Base-by-base conservation (phyloP, 2,329 filamentous ascomycete species). In the Stachybotrys chartarum region DNA sequence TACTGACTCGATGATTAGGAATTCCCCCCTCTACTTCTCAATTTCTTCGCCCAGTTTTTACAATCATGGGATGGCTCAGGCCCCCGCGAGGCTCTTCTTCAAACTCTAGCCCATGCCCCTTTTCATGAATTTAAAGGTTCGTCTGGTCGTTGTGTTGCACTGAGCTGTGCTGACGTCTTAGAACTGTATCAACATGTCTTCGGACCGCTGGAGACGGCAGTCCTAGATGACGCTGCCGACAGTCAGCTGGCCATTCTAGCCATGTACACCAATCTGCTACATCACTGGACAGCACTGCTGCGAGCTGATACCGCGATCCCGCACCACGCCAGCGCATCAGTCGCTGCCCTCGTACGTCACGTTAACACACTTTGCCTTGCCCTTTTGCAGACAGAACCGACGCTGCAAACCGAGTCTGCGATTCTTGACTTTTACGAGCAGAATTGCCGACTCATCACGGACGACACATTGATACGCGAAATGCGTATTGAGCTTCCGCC, bases 391-490 rank as follows among this genome's bases (percentile, higher is more conserved):
- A 76, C 76, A 53, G 71, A 72, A 2, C 67, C 73, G 8, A 66
- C 66, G 6, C 59, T 74, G 5, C 62, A 72, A 2, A 76, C 79
- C 2, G 71, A 79, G 44, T 82, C 84, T 7, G 73, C 78, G 18
- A 75, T 91, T 16, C 78, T 89, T 39, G 83, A 85, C 65, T 91
- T 93, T 70, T 90, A 88, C 68, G 82, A 87, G 59, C 74, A 80
- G 54, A 76, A 83, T 6, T 79, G 83, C 5, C 72, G 75, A 18
- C 70, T 88, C 24, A 78, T 85, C 56, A 78, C 79, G 3, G 73
- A 84, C 48, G 72, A 64, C 72, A 48, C 62, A 1, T 69, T 83
- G 10, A 78, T 81, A 51, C 70, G 73, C 10, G 75, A 77, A 57
- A 77, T 90, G 46, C 82, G 84, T 30, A 83, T 93, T 59, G 79